Conservation (phyloP, 768 basidiomycete species). For the Podaxis mareebaensis region DNA sequence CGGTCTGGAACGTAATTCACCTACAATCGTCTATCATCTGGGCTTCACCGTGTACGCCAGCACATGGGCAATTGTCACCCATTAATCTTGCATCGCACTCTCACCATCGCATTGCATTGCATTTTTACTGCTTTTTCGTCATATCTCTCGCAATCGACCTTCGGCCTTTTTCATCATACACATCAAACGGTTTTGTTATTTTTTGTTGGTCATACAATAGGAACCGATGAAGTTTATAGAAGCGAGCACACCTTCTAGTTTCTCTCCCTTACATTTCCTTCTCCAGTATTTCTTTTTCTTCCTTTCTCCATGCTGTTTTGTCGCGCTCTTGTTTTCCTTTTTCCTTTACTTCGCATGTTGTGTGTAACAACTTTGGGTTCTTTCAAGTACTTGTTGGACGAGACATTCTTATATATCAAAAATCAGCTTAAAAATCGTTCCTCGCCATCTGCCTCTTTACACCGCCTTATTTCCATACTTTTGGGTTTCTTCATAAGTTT, state of each 20-base stretch:
- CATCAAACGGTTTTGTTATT: slow-evolving; percentile 14
- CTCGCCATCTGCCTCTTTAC: not conserved
- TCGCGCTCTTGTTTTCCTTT: slow-evolving; percentile 5
- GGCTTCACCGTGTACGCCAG: slow-evolving; percentile 11
- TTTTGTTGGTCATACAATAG: slow-evolving; percentile 18
- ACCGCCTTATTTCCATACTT: not conserved
- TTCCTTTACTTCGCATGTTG: slow-evolving; percentile 14
- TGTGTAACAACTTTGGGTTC: slow-evolving; percentile 15
- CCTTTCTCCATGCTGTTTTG: slow-evolving; percentile 1
- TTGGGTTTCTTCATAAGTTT: not conserved
- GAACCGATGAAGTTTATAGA: slow-evolving; percentile 17
- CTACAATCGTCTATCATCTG: not conserved
- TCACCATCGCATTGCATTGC: slow-evolving; percentile 9
- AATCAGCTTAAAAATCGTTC: not conserved
- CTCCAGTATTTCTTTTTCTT: not conserved
- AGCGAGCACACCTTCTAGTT: slow-evolving; percentile 7
- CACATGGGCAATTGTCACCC: slow-evolving; percentile 12
- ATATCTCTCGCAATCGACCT: slow-evolving; percentile 9
- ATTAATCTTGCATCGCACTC: slow-evolving; percentile 17
- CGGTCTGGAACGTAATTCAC: slow-evolving; percentile 11
- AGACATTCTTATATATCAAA: slow-evolving; percentile 11
- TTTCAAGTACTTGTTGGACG: slow-evolving; percentile 18
- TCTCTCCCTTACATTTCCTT: not conserved
- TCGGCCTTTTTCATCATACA: slow-evolving; percentile 15
- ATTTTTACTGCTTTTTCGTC: slow-evolving; percentile 15